Evolutionary conservation across 1,284 basidiomycete genomes (phyloP), one percentile per base, ranked within the genome.

Genomic region (Laetiporus sulphureus): DNA sequence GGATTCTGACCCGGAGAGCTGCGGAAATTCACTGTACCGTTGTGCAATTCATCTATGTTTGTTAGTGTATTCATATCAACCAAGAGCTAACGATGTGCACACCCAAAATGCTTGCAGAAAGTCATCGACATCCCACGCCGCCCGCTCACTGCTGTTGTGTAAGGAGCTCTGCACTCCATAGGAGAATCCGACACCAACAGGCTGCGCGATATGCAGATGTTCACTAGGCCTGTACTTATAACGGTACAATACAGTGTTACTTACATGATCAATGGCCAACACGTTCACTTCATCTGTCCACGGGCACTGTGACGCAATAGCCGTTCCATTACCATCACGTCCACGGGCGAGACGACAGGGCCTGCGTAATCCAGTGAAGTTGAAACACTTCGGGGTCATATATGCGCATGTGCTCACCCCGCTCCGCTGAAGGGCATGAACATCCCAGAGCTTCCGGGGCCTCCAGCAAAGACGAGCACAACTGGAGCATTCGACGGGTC

Each of bases 341-440:
- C 24, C 41, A 3, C 13, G 19, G 4, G 24, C 32, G 19, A 42
- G 16, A 16, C 41, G 41, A 20, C 41, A 42, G 7, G 34, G 34
- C 20, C 41, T 42, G n/a, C 4, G 18, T 21, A 39, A 16, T 10
- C 19, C 5, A 35, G 12, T 5, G 18, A 21, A 10, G 22, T 36
- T 2, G 10, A 10, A 24, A 6, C 13, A 22, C 18, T 21, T 7
- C 30, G 4, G 18, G 16, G 19, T 10, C 15, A 7, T 16, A 30
- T 34, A 15, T 24, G 13, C 2, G n/a, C 25, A 11, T 8, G 27
- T 4, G 5, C 27, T 30, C 7, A 42, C 41, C 41, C 41, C 2
- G 41, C 41, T 32, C 41, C 41, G 19, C 41, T 37, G n/a, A 42
- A 42, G 5, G 34, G 20, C 41, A 42, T 42, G n/a, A 36, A 36